Base-by-base conservation (phyloP, 768 basidiomycete species). In the Lactarius sanguifluus region DNA sequence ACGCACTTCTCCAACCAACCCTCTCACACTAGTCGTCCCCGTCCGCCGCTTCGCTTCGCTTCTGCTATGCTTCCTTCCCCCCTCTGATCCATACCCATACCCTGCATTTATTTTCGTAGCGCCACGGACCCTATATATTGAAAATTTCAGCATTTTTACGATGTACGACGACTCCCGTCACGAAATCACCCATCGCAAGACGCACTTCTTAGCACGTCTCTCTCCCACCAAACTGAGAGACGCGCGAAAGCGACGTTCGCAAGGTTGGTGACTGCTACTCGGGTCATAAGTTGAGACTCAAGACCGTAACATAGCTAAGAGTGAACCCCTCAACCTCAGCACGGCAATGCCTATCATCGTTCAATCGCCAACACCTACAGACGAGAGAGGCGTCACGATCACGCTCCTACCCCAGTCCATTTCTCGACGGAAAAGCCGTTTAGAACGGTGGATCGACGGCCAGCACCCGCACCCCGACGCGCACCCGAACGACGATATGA, bases 361-460 rank as follows among this genome's bases (percentile, higher is more conserved):
- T 25, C 66, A 67, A 64, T 67, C 66, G 43, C 66, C 66, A 56
- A 67, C 66, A 40, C 66, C 66, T 18, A 67, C 66, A 20, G 66
- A 67, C 2, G 66, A 67, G n/a, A 64, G 65, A 70, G 47, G 59
- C 70, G 64, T 59, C 62, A 67, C 45, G 65, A 65, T 72, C 64
- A 67, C 36, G 54, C 59, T 15, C 50, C 23, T 23, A 45, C 70
- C 38, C 57, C 65, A 9, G 64, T 65, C 75, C 63, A 60, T 79
- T 67, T 75, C 74, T 20, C 78, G 77, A 23, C 77, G 77, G 43
- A 76, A 79, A 18, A 79, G 78, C 67, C 80, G 74, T 60, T 70
- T 81, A 47, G 78, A 80, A 43, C 77, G 73, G n/a, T 83, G 82
- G 81, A 75, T 83, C 20, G 74, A 71, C 3, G 82, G 82, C 25